Base-by-base conservation (phyloP, 352 stramenopile genomes). In the Vaucheria bursata region DNA sequence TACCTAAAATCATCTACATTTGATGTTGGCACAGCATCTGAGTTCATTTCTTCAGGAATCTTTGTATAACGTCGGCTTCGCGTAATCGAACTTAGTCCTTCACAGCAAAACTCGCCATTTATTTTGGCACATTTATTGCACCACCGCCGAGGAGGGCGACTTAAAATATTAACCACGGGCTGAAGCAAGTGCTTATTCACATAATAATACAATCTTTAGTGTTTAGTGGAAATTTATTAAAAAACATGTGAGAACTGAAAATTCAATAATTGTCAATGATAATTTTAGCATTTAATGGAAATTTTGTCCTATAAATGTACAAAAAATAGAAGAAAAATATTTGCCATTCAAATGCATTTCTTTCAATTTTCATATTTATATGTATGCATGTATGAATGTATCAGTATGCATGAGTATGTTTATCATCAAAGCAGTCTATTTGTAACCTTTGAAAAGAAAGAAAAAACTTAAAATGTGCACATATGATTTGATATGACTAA, bases 71-170 rank as follows among this genome's bases (percentile, higher is more conserved):
- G 70, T 1, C 77, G 32, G 32, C 40, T 72, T 59, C 73, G 37
- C 1, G 77, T 82, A 34, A 82, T 52, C 1, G 40, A 36, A 52
- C 73, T 73, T 36, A 78, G 70, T 1, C 78, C 73, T 69, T 83
- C 78, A 59, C 72, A 83, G 72, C 78, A 83, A 25, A 79, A 40
- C 73, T 83, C 78, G 32, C 78, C 78, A 29, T 71, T 81, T 3
- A 72, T 66, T 50, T 80, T 83, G 31, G 75, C 64, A 52, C 78
- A 83, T 74, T 83, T 83, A 74, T 83, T 71, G 40, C 78, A 83
- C 78, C 78, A 83, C 35, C 78, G 71, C 36, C 78, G 38, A 6
- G 78, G 78, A 29, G 78, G 72, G 66, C 75, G 75, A 68, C 72
- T 75, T 68, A 83, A 68, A 50, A 80, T 69, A 52, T 79, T 83